Evolutionary conservation across 2,329 filamentous ascomycete genomes (phyloP).

Genomic region (Zelopaecilomyces penicillatus): DNA sequence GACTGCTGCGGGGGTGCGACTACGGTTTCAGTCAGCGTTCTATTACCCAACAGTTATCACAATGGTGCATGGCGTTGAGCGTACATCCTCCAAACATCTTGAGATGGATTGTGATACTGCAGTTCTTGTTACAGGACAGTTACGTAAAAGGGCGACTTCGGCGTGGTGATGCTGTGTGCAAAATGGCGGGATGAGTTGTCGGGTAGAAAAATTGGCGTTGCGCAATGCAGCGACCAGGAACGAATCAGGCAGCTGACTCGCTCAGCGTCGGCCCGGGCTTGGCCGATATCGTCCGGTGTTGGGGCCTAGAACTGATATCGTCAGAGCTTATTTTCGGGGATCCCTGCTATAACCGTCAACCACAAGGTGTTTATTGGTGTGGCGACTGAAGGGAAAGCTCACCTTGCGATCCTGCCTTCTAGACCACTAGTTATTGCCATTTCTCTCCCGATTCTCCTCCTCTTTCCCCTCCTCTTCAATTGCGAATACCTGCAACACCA

Average conservation of each 20-base stretch:
- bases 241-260: slow-evolving; percentile 10
- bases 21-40: slow-evolving; percentile 25
- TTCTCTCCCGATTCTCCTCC: background rate
- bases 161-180: slow-evolving; percentile 1
- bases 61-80: slow-evolving; percentile 16
- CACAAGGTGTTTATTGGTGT: background rate
- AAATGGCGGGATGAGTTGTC: background rate
- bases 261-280: slow-evolving; percentile 13
- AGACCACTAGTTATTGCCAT: background rate
- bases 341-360: background rate
- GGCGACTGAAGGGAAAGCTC: background rate
- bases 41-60: slow-evolving; percentile 5
- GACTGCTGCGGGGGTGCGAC: slow-evolving; percentile 62
- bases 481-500: background rate
- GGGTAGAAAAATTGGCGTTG: background rate
- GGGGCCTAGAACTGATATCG: background rate
- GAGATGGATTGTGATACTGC: background rate
- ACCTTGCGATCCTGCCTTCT: background rate
- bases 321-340: background rate
- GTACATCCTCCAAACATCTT: slow-evolving; percentile 31
- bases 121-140: slow-evolving; percentile 3
- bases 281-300: slow-evolving; percentile 13
- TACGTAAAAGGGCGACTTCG: slow-evolving; percentile 19
- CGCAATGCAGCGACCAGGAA: background rate
- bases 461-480: background rate